These are phyloP conservation scores for Mycena albidolilacea DNA, from an alignment of 768 basidiomycete genomes.

Conservation along the genomic window DNA sequence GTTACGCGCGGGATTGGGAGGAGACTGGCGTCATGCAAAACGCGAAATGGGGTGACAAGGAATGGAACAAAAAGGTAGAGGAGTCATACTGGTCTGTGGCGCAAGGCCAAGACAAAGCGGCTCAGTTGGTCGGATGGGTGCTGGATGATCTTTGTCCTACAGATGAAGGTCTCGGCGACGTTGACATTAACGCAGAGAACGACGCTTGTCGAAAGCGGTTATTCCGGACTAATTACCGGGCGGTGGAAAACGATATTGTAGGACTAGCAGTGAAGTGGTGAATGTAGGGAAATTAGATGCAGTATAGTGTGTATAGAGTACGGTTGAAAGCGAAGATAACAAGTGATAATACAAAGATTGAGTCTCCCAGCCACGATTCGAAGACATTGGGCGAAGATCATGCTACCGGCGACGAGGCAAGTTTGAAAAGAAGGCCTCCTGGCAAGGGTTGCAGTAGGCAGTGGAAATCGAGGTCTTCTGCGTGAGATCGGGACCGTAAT, in stretches of 20 bases:
- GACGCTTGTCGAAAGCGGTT: slow-evolving; percentile 60
- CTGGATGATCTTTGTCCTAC: slow-evolving; percentile 49
- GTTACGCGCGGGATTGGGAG: slow-evolving; percentile 74
- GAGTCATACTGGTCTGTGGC: slow-evolving; percentile 78
- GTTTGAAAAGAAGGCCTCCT: slow-evolving; percentile 62
- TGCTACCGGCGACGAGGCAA: slow-evolving; percentile 24
- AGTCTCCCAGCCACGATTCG: slow-evolving; percentile 2
- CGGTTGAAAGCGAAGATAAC: slow-evolving; percentile 33
- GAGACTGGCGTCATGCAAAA: slow-evolving; percentile 59
- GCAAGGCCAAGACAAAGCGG: slow-evolving; percentile 41
- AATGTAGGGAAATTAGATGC: slow-evolving; percentile 30
- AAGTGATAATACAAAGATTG: slow-evolving; percentile 14
- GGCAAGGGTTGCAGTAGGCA: slow-evolving; percentile 71
- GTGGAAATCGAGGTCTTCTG: slow-evolving; percentile 71
- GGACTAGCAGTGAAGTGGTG: slow-evolving; percentile 86
- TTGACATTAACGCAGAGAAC: slow-evolving; percentile 57
- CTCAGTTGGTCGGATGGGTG: slow-evolving; percentile 53
- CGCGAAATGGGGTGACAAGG: slow-evolving; percentile 86
- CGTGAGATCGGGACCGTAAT: slow-evolving; percentile 77
- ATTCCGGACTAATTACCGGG: slow-evolving; percentile 86
- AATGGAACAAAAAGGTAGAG: slow-evolving; percentile 88
- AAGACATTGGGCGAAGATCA: not conserved
- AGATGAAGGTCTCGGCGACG: slow-evolving; percentile 51
- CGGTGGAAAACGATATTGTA: slow-evolving; percentile 88
- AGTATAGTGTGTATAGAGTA: slow-evolving; percentile 1